Evolutionary conservation across 306 rosid species (phyloP).

Genomic region (Cucurbita ficifolia): DNA sequence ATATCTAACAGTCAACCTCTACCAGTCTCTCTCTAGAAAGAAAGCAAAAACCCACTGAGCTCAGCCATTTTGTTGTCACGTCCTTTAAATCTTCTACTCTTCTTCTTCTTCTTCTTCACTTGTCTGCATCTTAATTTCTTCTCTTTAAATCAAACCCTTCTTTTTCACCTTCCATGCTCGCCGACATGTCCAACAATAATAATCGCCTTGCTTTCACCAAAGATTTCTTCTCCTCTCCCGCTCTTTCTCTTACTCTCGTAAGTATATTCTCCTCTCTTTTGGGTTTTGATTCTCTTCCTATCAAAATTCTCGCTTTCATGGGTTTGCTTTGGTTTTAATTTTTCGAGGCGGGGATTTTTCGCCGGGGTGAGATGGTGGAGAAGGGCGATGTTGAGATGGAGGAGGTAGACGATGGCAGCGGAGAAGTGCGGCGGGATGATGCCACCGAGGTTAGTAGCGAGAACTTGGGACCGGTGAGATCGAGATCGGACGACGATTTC

Average conservation of each 20-base stretch:
- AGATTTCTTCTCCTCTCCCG: conserved; percentile 80
- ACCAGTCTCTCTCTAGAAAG: conserved; percentile 28
- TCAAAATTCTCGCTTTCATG: not conserved
- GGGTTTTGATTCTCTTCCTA: not conserved
- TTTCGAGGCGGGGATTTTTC: conserved; percentile 77
- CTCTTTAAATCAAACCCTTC: conserved; percentile 3
- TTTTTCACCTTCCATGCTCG: conserved; percentile 39
- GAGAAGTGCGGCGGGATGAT: conserved; percentile 48
- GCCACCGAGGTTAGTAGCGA: conserved; percentile 70
- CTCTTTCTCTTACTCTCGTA: conserved; percentile 96
- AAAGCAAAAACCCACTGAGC: conserved; percentile 2
- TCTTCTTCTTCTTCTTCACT: conserved; percentile 14
- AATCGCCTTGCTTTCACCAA: conserved; percentile 60
- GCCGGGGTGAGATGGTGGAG: conserved; percentile 29
- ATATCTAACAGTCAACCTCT: conserved; percentile 94
- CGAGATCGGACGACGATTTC: conserved; percentile 82
- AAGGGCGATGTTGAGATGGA: conserved; percentile 43
- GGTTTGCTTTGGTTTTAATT: not conserved
- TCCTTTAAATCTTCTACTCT: conserved; percentile 54
- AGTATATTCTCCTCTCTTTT: not conserved
- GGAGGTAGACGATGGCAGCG: conserved; percentile 77
- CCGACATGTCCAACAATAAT: conserved; percentile 86
- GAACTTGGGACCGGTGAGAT: conserved; percentile 61
- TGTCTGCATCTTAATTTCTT: conserved; percentile 6
- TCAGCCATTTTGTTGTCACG: conserved; percentile 64